Percentiles rank a stretch among this genome's conserved stretches.
phyloP scores from a whole-genome alignment of 805 yeast species.

The Kregervanrija fluxuum region DNA sequence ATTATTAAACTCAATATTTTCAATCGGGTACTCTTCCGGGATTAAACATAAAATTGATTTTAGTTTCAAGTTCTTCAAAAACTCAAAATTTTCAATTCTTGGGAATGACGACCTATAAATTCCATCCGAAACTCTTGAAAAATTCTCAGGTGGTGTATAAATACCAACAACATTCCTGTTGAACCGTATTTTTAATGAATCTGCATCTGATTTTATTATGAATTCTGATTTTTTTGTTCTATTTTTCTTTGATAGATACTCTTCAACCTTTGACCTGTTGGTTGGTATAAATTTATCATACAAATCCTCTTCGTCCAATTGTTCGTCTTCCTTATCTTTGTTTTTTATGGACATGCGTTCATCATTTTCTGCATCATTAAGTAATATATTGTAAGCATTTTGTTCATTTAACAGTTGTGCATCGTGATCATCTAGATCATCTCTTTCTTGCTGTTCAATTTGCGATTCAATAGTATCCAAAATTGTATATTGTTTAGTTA shows the following conservation, averaged over 20 bases:
- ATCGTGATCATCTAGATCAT: conserved; percentile 3
- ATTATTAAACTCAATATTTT: conserved; percentile 57
- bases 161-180: conserved; percentile 6
- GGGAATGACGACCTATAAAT: conserved; percentile 91
- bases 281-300: conserved; percentile 27
- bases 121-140: conserved; percentile 69
- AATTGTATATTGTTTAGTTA: not conserved
- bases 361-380: not conserved
- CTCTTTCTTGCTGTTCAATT: conserved; percentile 1
- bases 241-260: conserved; percentile 9
- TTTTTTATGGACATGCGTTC: not conserved
- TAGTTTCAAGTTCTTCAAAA: conserved; percentile 52
- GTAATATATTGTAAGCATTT: conserved; percentile 2
- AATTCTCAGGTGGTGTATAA: conserved; percentile 79
- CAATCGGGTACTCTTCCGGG: conserved; percentile 86
- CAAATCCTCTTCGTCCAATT: conserved; percentile 21
- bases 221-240: conserved; percentile 1
- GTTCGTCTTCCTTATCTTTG: conserved; percentile 3
- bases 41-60: conserved; percentile 77
- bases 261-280: conserved; percentile 15
- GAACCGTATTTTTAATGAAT: conserved; percentile 7
- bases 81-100: conserved; percentile 70
- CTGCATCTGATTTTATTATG: not conserved
- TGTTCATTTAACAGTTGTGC: conserved; percentile 1
- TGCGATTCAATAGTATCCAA: not conserved